Evolutionary conservation across 805 yeast species (phyloP), one percentile per base, ranked within the genome.

Genomic region (Candida awuae): DNA sequence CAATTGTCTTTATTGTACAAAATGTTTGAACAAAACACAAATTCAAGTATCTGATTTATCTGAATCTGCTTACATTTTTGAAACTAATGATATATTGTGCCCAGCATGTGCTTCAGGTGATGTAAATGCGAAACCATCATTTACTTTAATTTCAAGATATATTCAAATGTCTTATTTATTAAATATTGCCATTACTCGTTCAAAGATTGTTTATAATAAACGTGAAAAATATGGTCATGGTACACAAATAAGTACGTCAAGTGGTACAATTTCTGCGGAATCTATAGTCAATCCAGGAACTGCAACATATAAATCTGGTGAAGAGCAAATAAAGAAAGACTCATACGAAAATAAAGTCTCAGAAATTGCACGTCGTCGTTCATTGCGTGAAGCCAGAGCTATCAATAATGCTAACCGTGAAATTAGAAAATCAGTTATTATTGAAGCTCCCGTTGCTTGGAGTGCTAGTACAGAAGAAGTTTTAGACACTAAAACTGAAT

Each of bases 131-230:
- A 55, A 61, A 14, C 46, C 64, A 1, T 87, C 82, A 0, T 79
- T 86, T 53, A 70, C 65, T 34, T 51, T 61, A n/a, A 79, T 87
- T 1, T 70, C 85, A 5, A 79, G 77, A 43, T 70, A 86, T 34
- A 60, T 75, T 15, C 97, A 92, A 59, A 70, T 87, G 53, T 67
- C 80, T 15, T 85, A 77, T 55, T 62, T 92, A 33, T 64, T 88
- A 48, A 81, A 84, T 51, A 86, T 92, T 45, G 97, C 97, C 0
- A 66, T 88, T 34, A 74, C 82, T 3, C 68, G 95, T 41, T 82
- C 82, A 29, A 76, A 63, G 52, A 69, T 74, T 15, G 83, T 79
- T 0, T 77, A 81, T 75, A 46, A 48, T 20, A 58, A 58, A 35
- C 50, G 58, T 30, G 39, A 36, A 32, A 23, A n/a, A 14, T 23